A percentile compares a stretch with the other conserved stretches of the same genome.
These are phyloP conservation scores for Alternaria dauci DNA, from an alignment of 2,329 filamentous ascomycete genomes.

Conservation along the genomic window DNA sequence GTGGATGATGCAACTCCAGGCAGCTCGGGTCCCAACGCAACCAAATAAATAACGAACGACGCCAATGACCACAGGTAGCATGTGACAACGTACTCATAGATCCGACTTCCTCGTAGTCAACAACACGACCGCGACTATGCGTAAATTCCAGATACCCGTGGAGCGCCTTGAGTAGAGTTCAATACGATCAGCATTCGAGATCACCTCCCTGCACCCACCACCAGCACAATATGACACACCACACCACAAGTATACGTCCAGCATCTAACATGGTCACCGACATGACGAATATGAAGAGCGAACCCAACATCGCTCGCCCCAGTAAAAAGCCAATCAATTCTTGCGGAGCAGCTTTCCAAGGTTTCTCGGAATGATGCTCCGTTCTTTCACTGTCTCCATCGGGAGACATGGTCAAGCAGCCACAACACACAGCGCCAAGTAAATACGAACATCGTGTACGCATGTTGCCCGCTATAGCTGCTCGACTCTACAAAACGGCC, in stretches of 20 bases:
- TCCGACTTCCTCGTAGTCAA: slow-evolving; percentile 22
- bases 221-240: neutral
- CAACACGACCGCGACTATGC: slow-evolving; percentile 44
- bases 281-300: neutral
- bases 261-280: neutral
- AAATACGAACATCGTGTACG: neutral
- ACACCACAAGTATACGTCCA: neutral
- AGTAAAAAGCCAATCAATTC: neutral
- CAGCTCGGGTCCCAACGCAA: slow-evolving; percentile 12
- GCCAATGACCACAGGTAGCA: slow-evolving; percentile 31
- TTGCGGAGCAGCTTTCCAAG: neutral
- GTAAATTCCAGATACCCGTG: slow-evolving; percentile 45
- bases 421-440: neutral
- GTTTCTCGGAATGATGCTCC: neutral
- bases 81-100: neutral
- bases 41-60: slow-evolving; percentile 26
- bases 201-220: neutral
- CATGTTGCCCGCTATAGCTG: neutral
- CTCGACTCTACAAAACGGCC: too few relatives aligned
- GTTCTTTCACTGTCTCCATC: neutral
- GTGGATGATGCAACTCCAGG: slow-evolving; percentile 39
- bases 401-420: neutral
- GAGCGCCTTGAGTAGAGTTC: slow-evolving; percentile 44
- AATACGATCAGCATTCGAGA: neutral
- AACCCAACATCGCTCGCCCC: neutral